Evolutionary conservation across 2,329 filamentous ascomycete genomes (phyloP), one percentile per base, ranked within the genome.

Genomic region (Sporothrix brasiliensis): DNA sequence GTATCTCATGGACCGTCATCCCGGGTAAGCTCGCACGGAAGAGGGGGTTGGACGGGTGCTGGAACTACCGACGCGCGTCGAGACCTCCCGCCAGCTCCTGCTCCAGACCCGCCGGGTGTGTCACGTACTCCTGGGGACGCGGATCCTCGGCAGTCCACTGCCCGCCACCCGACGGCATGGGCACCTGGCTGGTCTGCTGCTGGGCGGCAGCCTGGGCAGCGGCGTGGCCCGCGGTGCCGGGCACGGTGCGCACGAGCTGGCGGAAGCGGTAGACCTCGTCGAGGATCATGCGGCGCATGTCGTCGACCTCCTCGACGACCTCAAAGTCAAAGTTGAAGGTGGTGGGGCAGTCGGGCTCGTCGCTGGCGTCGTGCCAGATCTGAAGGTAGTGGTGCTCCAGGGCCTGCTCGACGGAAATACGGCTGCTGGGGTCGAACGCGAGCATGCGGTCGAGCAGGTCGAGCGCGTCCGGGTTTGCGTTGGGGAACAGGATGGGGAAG

Each of bases 311-410:
- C 68, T 99, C 94, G 52, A 97, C 89, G n/a, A 97, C 90, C 80
- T 99, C 95, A 78, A 99, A 99, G 79, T 94, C 91, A 83, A 99
- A 99, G 84, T 99, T 94, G 82, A 99, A 99, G 21, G 93, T 94
- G 19, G 91, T 92, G 0, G 94, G 94, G 83, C 94, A 98, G 74
- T 90, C 88, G 24, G 95, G 95, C 84, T 99, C 95, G 81, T 99
- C 95, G 4, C 92, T 94, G 68, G 94, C 92, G 76, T 99, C 95
- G 83, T 99, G 95, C 95, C 95, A 98, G 83, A 99, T 97, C 78
- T 94, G 89, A 70, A 99, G 87, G 82, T 99, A 99, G 47, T 91
- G 91, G 84, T 99, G 95, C 84, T 98, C 94, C 71, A 99, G 89
- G 21, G 95, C 95, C 77, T 94, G 89, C 81, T 99, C 95, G 74